A percentile compares a stretch with the other conserved stretches of the same genome.
phyloP scores from a whole-genome alignment of 768 basidiomycete species.

The Calocybe gangraenosa region DNA sequence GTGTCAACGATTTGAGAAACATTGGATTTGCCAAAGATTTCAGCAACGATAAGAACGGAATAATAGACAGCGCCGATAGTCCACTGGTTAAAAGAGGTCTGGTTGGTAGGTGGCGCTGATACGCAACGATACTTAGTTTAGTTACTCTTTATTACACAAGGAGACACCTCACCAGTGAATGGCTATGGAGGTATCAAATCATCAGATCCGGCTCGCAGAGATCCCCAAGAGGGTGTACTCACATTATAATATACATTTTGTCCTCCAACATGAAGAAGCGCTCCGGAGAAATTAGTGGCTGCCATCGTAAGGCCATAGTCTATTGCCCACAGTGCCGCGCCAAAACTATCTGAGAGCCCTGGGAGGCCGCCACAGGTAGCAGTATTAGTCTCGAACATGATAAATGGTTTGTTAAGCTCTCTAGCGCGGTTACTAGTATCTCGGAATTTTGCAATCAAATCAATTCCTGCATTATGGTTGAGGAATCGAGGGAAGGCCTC shows the following conservation, averaged over 20 bases:
- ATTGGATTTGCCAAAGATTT: slow-evolving; percentile 63
- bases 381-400: slow-evolving; percentile 72
- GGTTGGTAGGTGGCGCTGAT: slow-evolving; percentile 46
- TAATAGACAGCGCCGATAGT: slow-evolving; percentile 75
- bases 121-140: neutral
- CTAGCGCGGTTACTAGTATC: slow-evolving; percentile 44
- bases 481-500: slow-evolving; percentile 52
- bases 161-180: slow-evolving; percentile 44
- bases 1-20: slow-evolving; percentile 68
- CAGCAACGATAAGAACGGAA: slow-evolving; percentile 64
- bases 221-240: slow-evolving; percentile 20
- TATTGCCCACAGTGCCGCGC: slow-evolving; percentile 61
- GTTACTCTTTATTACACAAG: neutral
- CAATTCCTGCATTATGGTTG: slow-evolving; percentile 49
- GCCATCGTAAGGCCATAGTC: slow-evolving; percentile 66
- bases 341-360: slow-evolving; percentile 59
- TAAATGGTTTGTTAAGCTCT: slow-evolving; percentile 39
- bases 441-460: slow-evolving; percentile 48
- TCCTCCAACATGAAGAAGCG: slow-evolving; percentile 59
- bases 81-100: slow-evolving; percentile 59
- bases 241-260: slow-evolving; percentile 68
- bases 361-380: slow-evolving; percentile 67
- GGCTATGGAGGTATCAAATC: slow-evolving; percentile 41
- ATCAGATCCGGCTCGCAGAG: slow-evolving; percentile 16
- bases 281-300: slow-evolving; percentile 50